Percentiles rank a stretch among this genome's conserved stretches.
These are phyloP conservation scores for Stachybotrys chartarum DNA, from an alignment of 2,329 filamentous ascomycete genomes.

Conservation along the genomic window DNA sequence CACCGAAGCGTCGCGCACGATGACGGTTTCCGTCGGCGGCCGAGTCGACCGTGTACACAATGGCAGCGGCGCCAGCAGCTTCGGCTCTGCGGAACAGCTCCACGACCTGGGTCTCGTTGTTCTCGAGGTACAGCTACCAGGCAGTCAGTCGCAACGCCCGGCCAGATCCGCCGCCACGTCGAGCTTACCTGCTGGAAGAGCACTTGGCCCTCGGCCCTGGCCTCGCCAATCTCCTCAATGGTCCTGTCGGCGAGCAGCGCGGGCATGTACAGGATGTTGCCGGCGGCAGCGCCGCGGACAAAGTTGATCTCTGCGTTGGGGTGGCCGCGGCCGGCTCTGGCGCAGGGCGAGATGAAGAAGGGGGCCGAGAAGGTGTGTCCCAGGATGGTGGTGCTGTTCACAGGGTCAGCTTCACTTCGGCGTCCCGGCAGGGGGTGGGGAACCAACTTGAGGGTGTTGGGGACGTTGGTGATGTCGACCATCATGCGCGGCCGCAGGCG, in stretches of 20 bases:
- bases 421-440: not conserved
- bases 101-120: constrained; percentile 25
- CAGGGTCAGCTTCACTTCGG: constrained; percentile 1
- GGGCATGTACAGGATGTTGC: constrained; percentile 43
- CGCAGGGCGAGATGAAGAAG: constrained; percentile 47
- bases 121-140: constrained; percentile 14
- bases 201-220: constrained; percentile 26
- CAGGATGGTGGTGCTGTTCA: constrained; percentile 37
- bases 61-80: constrained; percentile 24
- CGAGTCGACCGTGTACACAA: constrained; percentile 32
- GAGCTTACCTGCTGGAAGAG: constrained; percentile 27
- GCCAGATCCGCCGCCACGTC: not conserved
- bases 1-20: constrained; percentile 29
- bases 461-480: constrained; percentile 39
- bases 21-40: constrained; percentile 31
- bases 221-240: constrained; percentile 29
- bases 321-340: constrained; percentile 36
- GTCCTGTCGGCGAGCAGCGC: constrained; percentile 23
- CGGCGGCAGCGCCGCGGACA: constrained; percentile 38
- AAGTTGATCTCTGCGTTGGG: constrained; percentile 40
- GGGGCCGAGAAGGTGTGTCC: constrained; percentile 46
- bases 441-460: constrained; percentile 26
- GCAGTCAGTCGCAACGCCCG: no score
- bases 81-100: constrained; percentile 22
- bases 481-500: constrained; percentile 40